phyloP scores from a whole-genome alignment of 441 rosid genomes.

The Metrosideros polymorpha region DNA sequence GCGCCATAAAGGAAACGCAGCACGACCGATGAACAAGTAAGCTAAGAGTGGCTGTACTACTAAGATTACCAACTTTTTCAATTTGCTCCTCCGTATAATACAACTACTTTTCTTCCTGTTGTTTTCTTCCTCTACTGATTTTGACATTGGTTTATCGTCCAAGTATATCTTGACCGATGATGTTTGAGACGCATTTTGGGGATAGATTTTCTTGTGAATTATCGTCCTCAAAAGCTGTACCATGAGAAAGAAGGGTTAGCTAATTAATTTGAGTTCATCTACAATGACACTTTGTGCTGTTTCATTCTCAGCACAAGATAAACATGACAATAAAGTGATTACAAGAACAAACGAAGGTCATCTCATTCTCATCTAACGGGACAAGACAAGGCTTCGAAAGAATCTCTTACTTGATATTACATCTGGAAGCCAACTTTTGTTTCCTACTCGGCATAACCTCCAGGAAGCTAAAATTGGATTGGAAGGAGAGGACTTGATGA shows the following conservation, averaged over 20 bases:
- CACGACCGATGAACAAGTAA: neutral
- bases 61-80: neutral
- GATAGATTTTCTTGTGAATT: conserved; percentile 41
- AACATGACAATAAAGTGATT: neutral
- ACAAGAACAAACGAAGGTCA: neutral
- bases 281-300: neutral
- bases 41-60: no score
- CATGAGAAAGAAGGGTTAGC: neutral
- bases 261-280: neutral
- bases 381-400: neutral
- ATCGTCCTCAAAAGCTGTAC: conserved; percentile 33
- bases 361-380: neutral
- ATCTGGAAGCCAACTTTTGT: neutral
- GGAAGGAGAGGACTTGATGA: neutral
- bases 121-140: conserved; percentile 4
- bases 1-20: neutral
- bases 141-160: neutral
- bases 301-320: neutral
- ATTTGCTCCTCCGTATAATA: neutral
- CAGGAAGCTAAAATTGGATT: neutral
- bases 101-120: conserved; percentile 4
- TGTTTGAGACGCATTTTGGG: conserved; percentile 16
- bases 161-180: conserved; percentile 13
- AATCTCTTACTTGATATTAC: neutral
- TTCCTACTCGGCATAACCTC: neutral